Percentiles rank a stretch among this genome's conserved stretches.
phyloP scores from a whole-genome alignment of 23 red algal genomes.

The Gracilaria gracilis region DNA sequence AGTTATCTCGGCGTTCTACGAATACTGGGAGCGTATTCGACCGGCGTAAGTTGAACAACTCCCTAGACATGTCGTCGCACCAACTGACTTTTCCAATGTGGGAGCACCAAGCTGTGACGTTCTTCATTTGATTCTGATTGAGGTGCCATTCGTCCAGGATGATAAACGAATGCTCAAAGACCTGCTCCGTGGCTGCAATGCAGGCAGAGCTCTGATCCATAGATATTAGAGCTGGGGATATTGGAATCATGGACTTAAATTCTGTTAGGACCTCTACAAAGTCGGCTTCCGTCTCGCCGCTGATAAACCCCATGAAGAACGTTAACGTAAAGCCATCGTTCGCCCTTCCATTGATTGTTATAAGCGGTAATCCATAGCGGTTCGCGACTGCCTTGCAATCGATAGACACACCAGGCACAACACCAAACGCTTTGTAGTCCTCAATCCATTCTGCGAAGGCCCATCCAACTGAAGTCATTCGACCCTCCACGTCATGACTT shows the following conservation, averaged over 20 bases:
- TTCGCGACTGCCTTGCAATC: too few relatives aligned
- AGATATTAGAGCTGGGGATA: neutral
- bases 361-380: too few relatives aligned
- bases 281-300: too few relatives aligned
- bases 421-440: too few relatives aligned
- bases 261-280: too few relatives aligned
- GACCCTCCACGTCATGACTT: conserved; percentile 3
- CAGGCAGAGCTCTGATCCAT: conserved; percentile 20
- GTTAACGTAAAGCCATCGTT: conserved; percentile 19
- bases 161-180: neutral
- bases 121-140: conserved; percentile 19
- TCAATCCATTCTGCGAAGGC: too few relatives aligned
- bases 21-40: too few relatives aligned
- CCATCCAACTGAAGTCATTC: neutral
- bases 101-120: neutral
- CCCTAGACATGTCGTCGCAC: neutral
- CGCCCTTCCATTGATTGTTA: conserved; percentile 15
- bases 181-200: too few relatives aligned
- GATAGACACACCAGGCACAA: too few relatives aligned
- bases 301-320: conserved; percentile 23
- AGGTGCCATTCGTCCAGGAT: neutral
- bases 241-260: too few relatives aligned
- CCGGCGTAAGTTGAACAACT: neutral
- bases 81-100: neutral
- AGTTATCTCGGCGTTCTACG: too few relatives aligned